Evolutionary conservation across 768 basidiomycete species (phyloP).

Genomic region (Nidularia sp.): DNA sequence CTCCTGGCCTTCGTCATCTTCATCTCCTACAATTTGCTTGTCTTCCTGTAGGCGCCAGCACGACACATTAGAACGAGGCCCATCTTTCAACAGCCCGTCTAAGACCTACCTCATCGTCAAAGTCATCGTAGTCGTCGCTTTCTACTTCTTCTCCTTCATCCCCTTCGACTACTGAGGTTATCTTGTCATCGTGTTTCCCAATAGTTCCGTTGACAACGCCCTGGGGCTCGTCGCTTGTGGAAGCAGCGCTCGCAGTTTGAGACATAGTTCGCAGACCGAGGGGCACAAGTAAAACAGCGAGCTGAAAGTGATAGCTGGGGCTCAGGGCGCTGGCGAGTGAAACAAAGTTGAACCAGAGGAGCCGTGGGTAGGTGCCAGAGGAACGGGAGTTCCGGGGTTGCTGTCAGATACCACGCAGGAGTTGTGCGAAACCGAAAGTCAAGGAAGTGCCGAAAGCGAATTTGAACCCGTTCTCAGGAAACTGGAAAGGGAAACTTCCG

Average conservation of each 20-base stretch:
- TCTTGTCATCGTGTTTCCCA: neutral
- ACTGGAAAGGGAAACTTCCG: no score
- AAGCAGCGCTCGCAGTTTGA: neutral
- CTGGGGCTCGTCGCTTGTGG: neutral
- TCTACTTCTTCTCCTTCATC: neutral
- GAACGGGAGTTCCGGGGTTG: neutral
- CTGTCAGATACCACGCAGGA: constrained; percentile 1
- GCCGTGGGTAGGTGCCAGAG: neutral
- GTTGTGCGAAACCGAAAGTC: neutral
- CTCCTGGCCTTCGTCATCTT: constrained; percentile 3
- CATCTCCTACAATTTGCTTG: neutral
- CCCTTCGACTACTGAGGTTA: constrained; percentile 1
- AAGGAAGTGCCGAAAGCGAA: no score
- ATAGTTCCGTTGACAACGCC: constrained; percentile 1
- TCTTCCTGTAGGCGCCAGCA: constrained; percentile 1
- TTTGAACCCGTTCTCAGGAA: no score
- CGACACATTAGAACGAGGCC: neutral
- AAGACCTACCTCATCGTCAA: neutral
- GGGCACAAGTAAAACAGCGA: neutral
- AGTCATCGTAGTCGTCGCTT: constrained; percentile 6
- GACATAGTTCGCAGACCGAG: neutral
- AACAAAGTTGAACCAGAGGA: neutral
- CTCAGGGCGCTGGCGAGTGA: neutral
- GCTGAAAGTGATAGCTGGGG: neutral
- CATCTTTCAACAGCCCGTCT: neutral